Base-by-base conservation (phyloP, 768 basidiomycete genomes). In the Lentinula lateritia region DNA sequence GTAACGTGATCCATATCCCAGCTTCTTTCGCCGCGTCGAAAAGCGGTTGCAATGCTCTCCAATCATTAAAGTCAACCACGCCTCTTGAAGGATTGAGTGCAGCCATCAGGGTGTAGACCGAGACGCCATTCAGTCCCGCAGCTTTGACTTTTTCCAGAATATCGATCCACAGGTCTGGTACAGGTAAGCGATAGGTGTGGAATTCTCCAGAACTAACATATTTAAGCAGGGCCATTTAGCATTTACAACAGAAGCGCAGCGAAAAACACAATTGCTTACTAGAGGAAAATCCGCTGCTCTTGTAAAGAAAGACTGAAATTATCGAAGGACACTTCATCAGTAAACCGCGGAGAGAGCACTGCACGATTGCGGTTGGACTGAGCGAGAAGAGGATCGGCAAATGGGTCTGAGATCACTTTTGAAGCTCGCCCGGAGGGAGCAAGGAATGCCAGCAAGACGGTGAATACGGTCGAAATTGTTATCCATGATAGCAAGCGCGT, bases 71-170 rank as follows among this genome's bases (percentile, higher is more conserved):
- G 68, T 93, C 90, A 38, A 92, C 71, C 0, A 89, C 83, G 3
- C 85, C 90, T 39, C 81, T 87, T 0, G 89, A 80, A 8, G 90
- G 92, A 64, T 93, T 89, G 36, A 85, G 81, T 46, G 91, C 69
- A 3, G 83, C 91, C 92, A 91, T 90, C 65, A 93, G 90, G 0
- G 84, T 84, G 66, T 93, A 93, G 28, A 93, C 82, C 64, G 89
- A 90, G 65, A 91, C 74, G 0, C 83, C 83, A 66, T 93, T 94
- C 62, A 94, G 76, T 10, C 92, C 92, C 0, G 89, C 85, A 5
- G 90, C 92, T 67, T 90, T 90, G 62, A 84, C 76, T 69, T 90
- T 93, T 65, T 93, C 86, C 45, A 93, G 81, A 54, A 93, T 85
- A 67, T 93, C 92, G 12, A 84, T 79, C 91, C 92, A 94, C 60